These are phyloP conservation scores for Hsuehochloa calcarea DNA, from an alignment of 176 grass and related monocot species.

Conservation along the genomic window DNA sequence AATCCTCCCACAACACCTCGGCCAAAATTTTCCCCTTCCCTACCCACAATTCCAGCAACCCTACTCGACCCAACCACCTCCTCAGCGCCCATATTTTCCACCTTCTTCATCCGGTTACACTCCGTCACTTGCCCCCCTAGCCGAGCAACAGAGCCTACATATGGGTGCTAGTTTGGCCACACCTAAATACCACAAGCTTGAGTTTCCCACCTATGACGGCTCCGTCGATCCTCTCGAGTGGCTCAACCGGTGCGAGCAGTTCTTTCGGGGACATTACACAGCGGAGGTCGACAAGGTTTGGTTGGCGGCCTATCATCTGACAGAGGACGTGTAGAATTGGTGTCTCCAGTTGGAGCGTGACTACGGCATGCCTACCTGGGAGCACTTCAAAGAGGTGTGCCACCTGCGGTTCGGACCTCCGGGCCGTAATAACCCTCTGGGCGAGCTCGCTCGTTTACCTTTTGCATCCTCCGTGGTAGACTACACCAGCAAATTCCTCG, in stretches of 20 bases:
- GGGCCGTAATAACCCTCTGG: background rate
- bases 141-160: too few species aligned
- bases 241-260: background rate
- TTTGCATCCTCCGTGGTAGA: rapidly evolving
- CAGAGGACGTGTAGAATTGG: background rate
- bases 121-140: too few species aligned
- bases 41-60: too few species aligned
- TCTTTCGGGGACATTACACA: background rate
- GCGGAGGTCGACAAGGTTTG: background rate
- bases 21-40: too few species aligned
- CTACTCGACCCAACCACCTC: too few species aligned
- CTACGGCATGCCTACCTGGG: background rate
- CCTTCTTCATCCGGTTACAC: too few species aligned
- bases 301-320: background rate
- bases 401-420: background rate
- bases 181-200: background rate
- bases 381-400: background rate
- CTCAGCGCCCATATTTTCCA: too few species aligned
- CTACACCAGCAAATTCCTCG: background rate
- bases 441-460: background rate
- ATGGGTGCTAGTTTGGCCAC: too few species aligned
- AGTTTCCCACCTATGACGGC: background rate
- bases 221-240: background rate
- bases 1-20: too few species aligned
- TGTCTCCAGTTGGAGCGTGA: background rate